Percentiles rank a stretch among this genome's conserved stretches.
Conservation (phyloP, 495 filamentous ascomycete genomes). For the Neurospora terricola region DNA sequence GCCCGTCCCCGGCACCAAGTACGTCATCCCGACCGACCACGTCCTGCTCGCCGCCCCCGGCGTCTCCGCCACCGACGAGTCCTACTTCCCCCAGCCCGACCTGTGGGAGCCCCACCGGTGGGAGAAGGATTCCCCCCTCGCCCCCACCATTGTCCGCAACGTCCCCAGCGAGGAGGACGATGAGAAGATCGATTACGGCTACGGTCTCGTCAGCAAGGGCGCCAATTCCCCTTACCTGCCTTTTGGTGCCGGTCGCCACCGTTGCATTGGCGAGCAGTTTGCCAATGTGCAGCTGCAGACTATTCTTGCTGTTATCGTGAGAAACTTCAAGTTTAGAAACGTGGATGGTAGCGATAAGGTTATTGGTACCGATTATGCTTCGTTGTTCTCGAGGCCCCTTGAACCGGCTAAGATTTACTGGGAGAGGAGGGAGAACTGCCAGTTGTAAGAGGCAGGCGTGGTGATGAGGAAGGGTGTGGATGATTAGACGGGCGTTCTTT, state of each 20-base stretch:
- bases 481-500: not conserved
- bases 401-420: conserved; percentile 55
- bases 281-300: conserved; percentile 85
- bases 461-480: not conserved
- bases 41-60: conserved; percentile 74
- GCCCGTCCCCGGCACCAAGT: conserved; percentile 67
- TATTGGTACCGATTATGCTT: conserved; percentile 77
- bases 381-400: conserved; percentile 52
- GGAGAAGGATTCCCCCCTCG: conserved; percentile 44
- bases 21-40: conserved; percentile 65
- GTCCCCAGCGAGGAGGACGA: conserved; percentile 50
- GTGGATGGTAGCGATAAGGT: conserved; percentile 56
- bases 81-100: conserved; percentile 72
- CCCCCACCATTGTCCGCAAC: conserved; percentile 36
- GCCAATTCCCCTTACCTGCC: conserved; percentile 81
- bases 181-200: conserved; percentile 83
- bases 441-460: not conserved
- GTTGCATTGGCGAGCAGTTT: conserved; percentile 96
- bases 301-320: conserved; percentile 70
- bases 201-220: conserved; percentile 86
- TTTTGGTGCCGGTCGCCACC: conserved; percentile 86
- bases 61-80: conserved; percentile 55
- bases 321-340: conserved; percentile 65
- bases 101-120: conserved; percentile 85
- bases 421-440: conserved; percentile 42